Evolutionary conservation across 495 filamentous ascomycete genomes (phyloP).

Genomic region (Aspergillus hancockii): DNA sequence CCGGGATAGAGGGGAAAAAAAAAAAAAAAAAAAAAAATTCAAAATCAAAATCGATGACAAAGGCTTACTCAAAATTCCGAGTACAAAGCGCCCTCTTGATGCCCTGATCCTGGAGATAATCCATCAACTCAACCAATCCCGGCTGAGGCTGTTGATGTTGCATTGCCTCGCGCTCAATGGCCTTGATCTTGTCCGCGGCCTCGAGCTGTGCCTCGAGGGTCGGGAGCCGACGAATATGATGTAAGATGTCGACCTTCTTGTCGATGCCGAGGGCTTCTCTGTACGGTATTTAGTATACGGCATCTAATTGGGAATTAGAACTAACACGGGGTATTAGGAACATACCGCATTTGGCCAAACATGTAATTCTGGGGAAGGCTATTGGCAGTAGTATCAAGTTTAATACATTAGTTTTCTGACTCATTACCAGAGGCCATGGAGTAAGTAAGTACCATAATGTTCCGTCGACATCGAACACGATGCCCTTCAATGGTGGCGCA

Average conservation of each 20-base stretch:
- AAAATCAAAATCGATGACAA: no score
- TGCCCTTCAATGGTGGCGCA: constrained; percentile 67
- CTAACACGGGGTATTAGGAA: constrained; percentile 3
- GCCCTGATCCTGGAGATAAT: constrained; percentile 67
- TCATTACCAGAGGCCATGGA: neutral
- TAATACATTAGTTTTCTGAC: neutral
- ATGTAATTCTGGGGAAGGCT: constrained; percentile 93
- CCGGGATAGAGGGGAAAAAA: neutral
- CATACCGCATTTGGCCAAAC: constrained; percentile 81
- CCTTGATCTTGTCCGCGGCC: constrained; percentile 72
- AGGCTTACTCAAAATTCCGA: constrained; percentile 79
- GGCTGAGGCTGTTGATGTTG: constrained; percentile 72
- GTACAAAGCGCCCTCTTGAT: constrained; percentile 87
- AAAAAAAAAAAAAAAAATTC: neutral
- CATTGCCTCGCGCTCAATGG: constrained; percentile 82
- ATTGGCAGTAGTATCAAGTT: neutral
- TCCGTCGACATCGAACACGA: constrained; percentile 95
- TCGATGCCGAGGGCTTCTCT: constrained; percentile 65
- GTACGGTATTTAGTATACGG: constrained; percentile 3
- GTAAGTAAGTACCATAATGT: constrained; percentile 75
- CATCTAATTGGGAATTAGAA: neutral
- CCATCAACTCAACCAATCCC: constrained; percentile 73
- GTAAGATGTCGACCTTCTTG: constrained; percentile 76
- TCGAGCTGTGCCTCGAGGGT: constrained; percentile 52
- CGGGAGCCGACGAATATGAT: constrained; percentile 78